Conservation (phyloP, 192 early-diverging fungal genomes). For the Diversispora eburnea region DNA sequence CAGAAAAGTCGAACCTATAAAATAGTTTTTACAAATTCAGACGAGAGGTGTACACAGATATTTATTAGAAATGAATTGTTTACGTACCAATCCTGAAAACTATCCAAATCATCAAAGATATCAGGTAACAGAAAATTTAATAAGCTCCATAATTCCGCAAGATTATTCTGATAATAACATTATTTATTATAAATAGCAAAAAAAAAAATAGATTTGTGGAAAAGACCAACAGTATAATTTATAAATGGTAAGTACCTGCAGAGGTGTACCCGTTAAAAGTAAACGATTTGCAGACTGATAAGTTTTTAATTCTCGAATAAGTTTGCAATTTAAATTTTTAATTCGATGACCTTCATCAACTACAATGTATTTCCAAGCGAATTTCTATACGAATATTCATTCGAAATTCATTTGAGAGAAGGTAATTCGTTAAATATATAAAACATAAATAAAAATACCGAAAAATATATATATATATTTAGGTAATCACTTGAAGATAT, state of each 20-base stretch:
- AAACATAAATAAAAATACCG: too few species aligned
- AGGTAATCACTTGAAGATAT: conserved; percentile 48
- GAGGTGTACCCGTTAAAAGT: conserved; percentile 89
- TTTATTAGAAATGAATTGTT: neutral
- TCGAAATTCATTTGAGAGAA: neutral
- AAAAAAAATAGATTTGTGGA: conserved; percentile 5
- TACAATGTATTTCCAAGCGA: conserved; percentile 87
- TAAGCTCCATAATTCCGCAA: conserved; percentile 92
- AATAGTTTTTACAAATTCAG: neutral
- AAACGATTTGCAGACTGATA: conserved; percentile 84
- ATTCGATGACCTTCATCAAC: conserved; percentile 96
- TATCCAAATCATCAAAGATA: conserved; percentile 86
- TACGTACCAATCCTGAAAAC: conserved; percentile 74
- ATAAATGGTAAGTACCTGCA: conserved; percentile 55
- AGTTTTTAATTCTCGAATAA: conserved; percentile 81
- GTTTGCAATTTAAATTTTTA: conserved; percentile 92
- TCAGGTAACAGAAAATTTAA: conserved; percentile 95
- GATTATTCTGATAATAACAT: conserved; percentile 65
- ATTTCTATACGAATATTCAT: conserved; percentile 37
- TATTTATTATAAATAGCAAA: neutral
- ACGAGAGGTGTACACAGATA: neutral
- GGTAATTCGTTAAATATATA: too few species aligned
- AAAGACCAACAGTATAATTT: neutral
- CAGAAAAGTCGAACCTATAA: conserved; percentile 71
- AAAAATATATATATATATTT: conserved; percentile 11